Evolutionary conservation across 371 early-diverging fungal genomes (phyloP), one percentile per base, ranked within the genome.

Genomic region (Nematocida sp.): DNA sequence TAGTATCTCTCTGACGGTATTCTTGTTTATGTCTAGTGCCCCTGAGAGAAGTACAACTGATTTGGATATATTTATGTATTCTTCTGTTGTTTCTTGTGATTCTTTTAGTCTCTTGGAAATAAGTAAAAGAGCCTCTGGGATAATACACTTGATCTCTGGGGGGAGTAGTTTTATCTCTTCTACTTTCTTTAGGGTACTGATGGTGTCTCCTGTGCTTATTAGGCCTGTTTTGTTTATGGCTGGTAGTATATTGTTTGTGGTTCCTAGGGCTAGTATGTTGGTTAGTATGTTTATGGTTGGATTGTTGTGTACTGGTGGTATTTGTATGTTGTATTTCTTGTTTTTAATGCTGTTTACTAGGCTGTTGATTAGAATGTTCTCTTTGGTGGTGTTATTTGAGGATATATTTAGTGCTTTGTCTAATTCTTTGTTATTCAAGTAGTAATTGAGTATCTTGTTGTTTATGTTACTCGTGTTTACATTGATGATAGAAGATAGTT

Each of bases 351-450:
- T 70, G n/a, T 70, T 34, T 23, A 61, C 47, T 2, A 70, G 47
- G 19, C 58, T 60, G 0, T 27, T 5, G 15, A 38, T 58, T 7
- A 70, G 52, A 17, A 70, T 70, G 9, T 60, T 47, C 4, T 60
- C 41, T 0, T 58, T 61, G 19, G 32, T 60, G 2, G 23, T 43
- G 35, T 29, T 38, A 15, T 45, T 31, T 48, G 31, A 58, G 5
- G 74, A 70, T 37, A 70, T 38, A 43, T 70, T 70, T 19, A 70
- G 46, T 34, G 74, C 74, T 34, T 70, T 70, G 13, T 62, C 43
- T 13, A 70, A 41, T 4, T 70, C 74, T 49, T 61, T 61, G 1
- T 49, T 45, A 31, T 60, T 58, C 7, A 48, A 34, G 61, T 70
- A 70, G 61, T 70, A 70, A 21, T 49, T 49, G 3, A 61, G 41